Evolutionary conservation across 1,284 basidiomycete genomes (phyloP).

Genomic region (Afroboletus lepidellus): DNA sequence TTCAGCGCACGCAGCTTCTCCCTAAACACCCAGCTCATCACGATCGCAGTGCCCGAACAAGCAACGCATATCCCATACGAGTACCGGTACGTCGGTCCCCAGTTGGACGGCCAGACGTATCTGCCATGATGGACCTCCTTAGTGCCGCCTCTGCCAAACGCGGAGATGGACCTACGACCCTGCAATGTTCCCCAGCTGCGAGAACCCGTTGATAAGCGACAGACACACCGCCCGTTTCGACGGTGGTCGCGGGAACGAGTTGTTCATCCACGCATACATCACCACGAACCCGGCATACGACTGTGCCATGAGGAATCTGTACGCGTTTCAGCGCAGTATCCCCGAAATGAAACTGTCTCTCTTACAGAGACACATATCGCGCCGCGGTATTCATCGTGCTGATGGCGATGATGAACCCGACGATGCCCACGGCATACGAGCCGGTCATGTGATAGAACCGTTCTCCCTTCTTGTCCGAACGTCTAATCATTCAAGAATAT

Average conservation of each 20-base stretch:
- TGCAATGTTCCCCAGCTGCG: slow-evolving; percentile 65
- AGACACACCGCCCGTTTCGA: slow-evolving; percentile 71
- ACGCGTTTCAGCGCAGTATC: slow-evolving; percentile 3
- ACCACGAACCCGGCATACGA: slow-evolving; percentile 67
- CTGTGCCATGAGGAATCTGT: slow-evolving; percentile 72
- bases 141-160: not conserved
- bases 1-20: slow-evolving; percentile 20
- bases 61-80: slow-evolving; percentile 32
- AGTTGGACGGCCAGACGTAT: slow-evolving; percentile 24
- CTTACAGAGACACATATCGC: slow-evolving; percentile 67
- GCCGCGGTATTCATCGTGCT: slow-evolving; percentile 66
- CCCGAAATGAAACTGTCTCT: slow-evolving; percentile 9
- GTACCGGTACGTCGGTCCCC: slow-evolving; percentile 31
- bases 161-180: slow-evolving; percentile 54
- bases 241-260: slow-evolving; percentile 64
- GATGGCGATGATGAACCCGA: slow-evolving; percentile 75
- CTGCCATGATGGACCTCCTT: slow-evolving; percentile 4
- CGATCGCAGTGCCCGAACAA: slow-evolving; percentile 14
- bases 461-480: slow-evolving; percentile 44
- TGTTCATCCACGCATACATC: slow-evolving; percentile 66
- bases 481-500: slow-evolving; percentile 5
- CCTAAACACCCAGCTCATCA: slow-evolving; percentile 26
- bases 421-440: slow-evolving; percentile 54
- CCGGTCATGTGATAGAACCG: slow-evolving; percentile 64
- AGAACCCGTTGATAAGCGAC: slow-evolving; percentile 69